These are phyloP conservation scores for Paraphoma chrysanthemicola DNA, from an alignment of 2,329 filamentous ascomycete genomes.

Conservation along the genomic window DNA sequence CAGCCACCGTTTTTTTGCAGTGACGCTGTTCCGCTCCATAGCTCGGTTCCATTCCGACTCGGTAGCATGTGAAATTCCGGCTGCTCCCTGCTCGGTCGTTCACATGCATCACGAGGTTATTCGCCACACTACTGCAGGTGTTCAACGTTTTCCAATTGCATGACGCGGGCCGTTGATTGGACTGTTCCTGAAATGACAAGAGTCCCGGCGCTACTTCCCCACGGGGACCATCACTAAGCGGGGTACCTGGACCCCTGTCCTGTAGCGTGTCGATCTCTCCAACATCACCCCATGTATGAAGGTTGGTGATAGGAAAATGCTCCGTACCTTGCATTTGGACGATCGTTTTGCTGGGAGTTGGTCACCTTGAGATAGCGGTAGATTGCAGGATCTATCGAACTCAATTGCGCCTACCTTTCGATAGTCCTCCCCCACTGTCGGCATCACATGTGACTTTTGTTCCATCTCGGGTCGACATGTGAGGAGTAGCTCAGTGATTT, in stretches of 20 bases:
- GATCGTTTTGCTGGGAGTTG: not conserved
- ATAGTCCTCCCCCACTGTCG: not conserved
- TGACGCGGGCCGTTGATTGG: slow-evolving; percentile 14
- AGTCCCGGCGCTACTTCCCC: slow-evolving; percentile 17
- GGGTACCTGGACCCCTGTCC: slow-evolving; percentile 5
- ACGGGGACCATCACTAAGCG: slow-evolving; percentile 9
- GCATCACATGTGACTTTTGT: not conserved
- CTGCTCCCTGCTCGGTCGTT: not conserved
- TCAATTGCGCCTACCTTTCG: not conserved
- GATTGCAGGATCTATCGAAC: not conserved
- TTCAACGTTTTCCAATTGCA: not conserved
- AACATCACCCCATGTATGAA: slow-evolving; percentile 1
- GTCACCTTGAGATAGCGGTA: not conserved
- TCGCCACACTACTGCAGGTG: slow-evolving; percentile 5
- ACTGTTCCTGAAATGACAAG: slow-evolving; percentile 17
- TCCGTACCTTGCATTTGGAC: slow-evolving; percentile 1
- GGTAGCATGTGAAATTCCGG: slow-evolving; percentile 22
- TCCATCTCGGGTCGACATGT: not conserved
- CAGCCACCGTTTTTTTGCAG: not conserved
- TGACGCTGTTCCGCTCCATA: not conserved
- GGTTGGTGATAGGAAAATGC: not conserved
- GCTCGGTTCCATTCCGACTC: slow-evolving; percentile 4
- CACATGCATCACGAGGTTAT: not conserved
- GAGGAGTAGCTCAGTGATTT: not conserved
- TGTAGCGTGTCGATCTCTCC: slow-evolving; percentile 6